phyloP scores from a whole-genome alignment of 768 basidiomycete species.

The Leccinum boreale region DNA sequence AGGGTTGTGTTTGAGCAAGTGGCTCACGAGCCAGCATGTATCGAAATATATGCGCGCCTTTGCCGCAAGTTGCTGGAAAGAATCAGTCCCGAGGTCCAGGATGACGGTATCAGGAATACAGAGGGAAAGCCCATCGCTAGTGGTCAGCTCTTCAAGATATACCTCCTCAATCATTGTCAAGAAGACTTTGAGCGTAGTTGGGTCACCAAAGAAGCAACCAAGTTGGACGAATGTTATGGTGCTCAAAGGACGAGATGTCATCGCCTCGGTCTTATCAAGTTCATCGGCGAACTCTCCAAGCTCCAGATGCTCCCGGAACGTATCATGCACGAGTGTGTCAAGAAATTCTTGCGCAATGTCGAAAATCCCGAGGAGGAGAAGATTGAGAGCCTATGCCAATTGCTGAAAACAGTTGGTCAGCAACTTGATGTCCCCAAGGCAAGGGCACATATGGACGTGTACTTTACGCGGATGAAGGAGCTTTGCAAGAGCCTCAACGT shows the following conservation, averaged over 20 bases:
- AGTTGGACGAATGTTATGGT: constrained; percentile 79
- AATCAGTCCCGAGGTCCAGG: constrained; percentile 83
- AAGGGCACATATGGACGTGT: constrained; percentile 84
- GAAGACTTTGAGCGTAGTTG: constrained; percentile 98
- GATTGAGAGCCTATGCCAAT: constrained; percentile 92
- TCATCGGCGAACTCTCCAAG: constrained; percentile 98
- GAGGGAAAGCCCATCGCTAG: constrained; percentile 91
- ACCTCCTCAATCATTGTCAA: constrained; percentile 93
- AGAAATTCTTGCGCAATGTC: constrained; percentile 90
- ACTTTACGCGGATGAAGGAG: constrained; percentile 88
- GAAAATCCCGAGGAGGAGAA: constrained; percentile 97
- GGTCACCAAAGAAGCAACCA: constrained; percentile 72
- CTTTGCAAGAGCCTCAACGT: constrained; percentile 72
- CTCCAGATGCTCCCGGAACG: constrained; percentile 97
- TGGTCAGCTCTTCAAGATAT: constrained; percentile 94
- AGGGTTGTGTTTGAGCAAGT: constrained; percentile 96
- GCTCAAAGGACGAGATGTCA: constrained; percentile 97
- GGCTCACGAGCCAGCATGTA: constrained; percentile 93
- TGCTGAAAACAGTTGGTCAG: constrained; percentile 84
- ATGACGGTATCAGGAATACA: constrained; percentile 75
- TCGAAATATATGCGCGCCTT: constrained; percentile 95
- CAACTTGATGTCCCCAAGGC: constrained; percentile 80
- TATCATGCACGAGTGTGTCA: constrained; percentile 98
- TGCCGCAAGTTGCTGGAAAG: constrained; percentile 96
- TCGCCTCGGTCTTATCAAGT: constrained; percentile 94